phyloP scores from a whole-genome alignment of 306 rosid species.

The Malus asiatica region DNA sequence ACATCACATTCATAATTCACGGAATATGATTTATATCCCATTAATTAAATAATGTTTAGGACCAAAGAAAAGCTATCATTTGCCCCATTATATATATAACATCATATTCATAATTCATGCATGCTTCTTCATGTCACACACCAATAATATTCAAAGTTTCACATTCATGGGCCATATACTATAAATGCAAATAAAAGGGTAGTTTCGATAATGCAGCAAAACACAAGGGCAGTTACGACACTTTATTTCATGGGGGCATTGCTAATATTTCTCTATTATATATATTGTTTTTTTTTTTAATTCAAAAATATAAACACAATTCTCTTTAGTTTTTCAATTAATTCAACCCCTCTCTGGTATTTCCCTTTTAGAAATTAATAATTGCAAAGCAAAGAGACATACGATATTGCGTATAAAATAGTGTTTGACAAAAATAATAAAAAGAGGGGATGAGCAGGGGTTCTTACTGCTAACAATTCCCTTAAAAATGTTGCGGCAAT shows the following conservation, averaged over 20 bases:
- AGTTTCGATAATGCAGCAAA: slow-evolving; percentile 3
- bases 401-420: slow-evolving; percentile 39
- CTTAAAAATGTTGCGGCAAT: slow-evolving; percentile 39
- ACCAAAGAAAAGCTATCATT: slow-evolving; percentile 24
- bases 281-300: background rate
- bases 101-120: slow-evolving; percentile 9
- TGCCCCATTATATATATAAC: slow-evolving; percentile 15
- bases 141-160: slow-evolving; percentile 28
- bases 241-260: background rate
- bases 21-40: no score
- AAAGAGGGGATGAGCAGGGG: background rate
- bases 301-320: background rate
- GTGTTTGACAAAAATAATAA: slow-evolving; percentile 55
- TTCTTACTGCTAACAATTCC: slow-evolving; percentile 7
- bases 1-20: no score
- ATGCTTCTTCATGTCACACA: slow-evolving; percentile 32
- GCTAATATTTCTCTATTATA: background rate
- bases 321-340: background rate
- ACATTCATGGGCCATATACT: slow-evolving; percentile 39
- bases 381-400: slow-evolving; percentile 15
- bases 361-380: slow-evolving; percentile 19
- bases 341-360: slow-evolving; percentile 6
- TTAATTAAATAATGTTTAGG: slow-evolving; percentile 2
- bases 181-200: slow-evolving; percentile 20
- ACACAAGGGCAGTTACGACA: slow-evolving; percentile 3